These are phyloP conservation scores for Choiromyces venosus DNA, from an alignment of 495 filamentous ascomycete genomes.

Conservation along the genomic window DNA sequence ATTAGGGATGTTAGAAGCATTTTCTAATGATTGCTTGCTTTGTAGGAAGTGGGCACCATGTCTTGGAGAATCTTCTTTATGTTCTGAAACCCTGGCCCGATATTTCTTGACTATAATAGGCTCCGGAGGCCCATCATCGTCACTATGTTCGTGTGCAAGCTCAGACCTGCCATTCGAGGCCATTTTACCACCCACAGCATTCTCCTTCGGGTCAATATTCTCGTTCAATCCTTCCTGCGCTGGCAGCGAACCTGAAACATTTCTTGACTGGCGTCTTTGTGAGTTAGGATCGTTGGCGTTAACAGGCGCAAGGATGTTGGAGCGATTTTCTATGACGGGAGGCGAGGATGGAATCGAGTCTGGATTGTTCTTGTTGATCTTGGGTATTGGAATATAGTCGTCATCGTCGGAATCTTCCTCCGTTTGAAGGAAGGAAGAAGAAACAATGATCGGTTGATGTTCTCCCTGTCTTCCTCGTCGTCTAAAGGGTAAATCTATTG, in stretches of 20 bases:
- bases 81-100: not conserved
- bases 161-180: not conserved
- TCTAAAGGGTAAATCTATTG: conserved; percentile 21
- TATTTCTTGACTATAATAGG: not conserved
- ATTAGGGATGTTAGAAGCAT: not conserved
- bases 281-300: conserved; percentile 18
- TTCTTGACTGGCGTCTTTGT: not conserved
- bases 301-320: conserved; percentile 18
- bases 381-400: conserved; percentile 17
- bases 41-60: not conserved
- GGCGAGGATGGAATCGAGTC: conserved; percentile 15
- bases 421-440: conserved; percentile 25
- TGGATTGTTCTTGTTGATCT: conserved; percentile 17
- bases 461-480: conserved; percentile 15
- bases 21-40: not conserved
- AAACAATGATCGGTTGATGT: conserved; percentile 5
- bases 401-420: conserved; percentile 15
- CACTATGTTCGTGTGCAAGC: not conserved
- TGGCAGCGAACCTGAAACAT: not conserved
- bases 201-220: conserved; percentile 18
- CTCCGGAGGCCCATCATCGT: not conserved
- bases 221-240: conserved; percentile 4
- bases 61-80: not conserved
- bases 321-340: conserved; percentile 4
- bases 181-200: not conserved